Evolutionary conservation across 148 eudicot species (phyloP).

Genomic region (Camellia sinensis): DNA sequence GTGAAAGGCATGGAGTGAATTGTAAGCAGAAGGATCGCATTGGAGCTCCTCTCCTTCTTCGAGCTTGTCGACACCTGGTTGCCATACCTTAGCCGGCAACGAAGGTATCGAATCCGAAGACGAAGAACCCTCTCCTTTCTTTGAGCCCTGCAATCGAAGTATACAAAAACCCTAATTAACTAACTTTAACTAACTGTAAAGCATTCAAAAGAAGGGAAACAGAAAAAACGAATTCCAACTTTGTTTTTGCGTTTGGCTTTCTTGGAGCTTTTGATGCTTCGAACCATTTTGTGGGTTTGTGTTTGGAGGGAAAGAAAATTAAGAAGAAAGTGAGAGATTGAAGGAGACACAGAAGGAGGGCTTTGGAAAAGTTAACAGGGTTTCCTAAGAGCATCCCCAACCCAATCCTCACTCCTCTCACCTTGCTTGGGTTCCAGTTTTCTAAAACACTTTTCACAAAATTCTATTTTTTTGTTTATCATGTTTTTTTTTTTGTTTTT

Average conservation of each 20-base stretch:
- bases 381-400: background rate
- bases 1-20: conserved; percentile 87
- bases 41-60: conserved; percentile 92
- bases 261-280: conserved; percentile 64
- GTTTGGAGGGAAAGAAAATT: conserved; percentile 2
- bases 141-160: conserved; percentile 39
- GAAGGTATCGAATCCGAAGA: conserved; percentile 38
- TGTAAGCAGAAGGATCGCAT: conserved; percentile 86
- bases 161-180: background rate
- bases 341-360: no score
- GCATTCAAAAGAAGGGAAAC: background rate
- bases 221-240: conserved; percentile 20
- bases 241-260: conserved; percentile 67
- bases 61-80: conserved; percentile 75
- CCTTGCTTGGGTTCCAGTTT: no score
- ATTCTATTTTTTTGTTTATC: no score
- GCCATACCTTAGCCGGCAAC: conserved; percentile 75
- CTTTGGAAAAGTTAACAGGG: conserved; percentile 14
- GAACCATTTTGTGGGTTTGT: conserved; percentile 45
- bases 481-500: no score
- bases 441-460: no score
- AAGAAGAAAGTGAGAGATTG: background rate
- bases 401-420: no score
- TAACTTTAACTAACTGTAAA: background rate
- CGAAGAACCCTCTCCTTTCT: conserved; percentile 51